Base-by-base conservation (phyloP, 768 basidiomycete species). In the Lentinus tigrinus region DNA sequence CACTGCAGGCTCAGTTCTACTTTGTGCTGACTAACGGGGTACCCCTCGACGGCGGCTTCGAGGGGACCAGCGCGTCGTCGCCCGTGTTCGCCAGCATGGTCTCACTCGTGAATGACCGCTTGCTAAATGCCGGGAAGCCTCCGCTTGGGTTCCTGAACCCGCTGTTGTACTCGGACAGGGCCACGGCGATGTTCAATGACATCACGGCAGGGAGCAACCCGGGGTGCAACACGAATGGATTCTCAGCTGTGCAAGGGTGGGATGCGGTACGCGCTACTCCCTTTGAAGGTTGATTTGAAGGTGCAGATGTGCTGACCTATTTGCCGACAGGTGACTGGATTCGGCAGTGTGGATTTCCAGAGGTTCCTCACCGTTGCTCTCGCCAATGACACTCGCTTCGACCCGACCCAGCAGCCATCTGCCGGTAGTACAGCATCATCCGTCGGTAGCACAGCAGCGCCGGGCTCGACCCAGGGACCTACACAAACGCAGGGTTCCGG, bases 91-190 rank as follows among this genome's bases (percentile, higher is more conserved):
- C 72, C 28, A 69, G 65, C 62, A 63, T 73, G 47, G 60, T 75
- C 54, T 52, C 70, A 40, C 67, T 76, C 36, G 57, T 76, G 31
- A 76, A 75, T 54, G 74, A 70, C 59, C 50, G 65, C 50, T 73
- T 73, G 31, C 51, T 66, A 37, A 64, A 67, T 6, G 60, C 61
- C 8, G 72, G 73, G 28, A 68, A 68, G 55, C 47, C 60, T 14
- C 57, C 65, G n/a, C 67, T 75, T n/a, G 75, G 74, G 3, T 75
- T 74, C 65, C 52, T 75, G 56, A 74, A 75, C 64, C 73, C 74
- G 38, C 72, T 70, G 67, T 56, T 75, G 52, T 74, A 75, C 54
- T 42, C 62, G 28, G 58, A 47, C 24, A 66, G 52, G 16, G 56
- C 63, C 27, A 21, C 43, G 43, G 44, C 28, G 16, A 65, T 57